Evolutionary conservation across 345 rosid genomes (phyloP), one percentile per base, ranked within the genome.

Genomic region (Clarkia xantiana): DNA sequence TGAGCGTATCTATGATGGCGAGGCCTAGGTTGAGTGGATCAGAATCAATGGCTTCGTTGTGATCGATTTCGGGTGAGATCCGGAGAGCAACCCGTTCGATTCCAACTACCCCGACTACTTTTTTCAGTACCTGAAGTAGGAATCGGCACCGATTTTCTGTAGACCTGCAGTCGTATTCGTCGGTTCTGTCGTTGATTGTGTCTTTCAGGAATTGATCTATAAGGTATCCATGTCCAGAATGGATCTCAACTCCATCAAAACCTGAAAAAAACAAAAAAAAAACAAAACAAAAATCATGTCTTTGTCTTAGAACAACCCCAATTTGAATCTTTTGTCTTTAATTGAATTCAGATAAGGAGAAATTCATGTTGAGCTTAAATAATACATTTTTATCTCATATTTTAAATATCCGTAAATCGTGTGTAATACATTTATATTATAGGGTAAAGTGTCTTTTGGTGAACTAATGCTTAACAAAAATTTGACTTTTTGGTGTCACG

Each of bases 121-220:
- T 47, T 15, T 47, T 40, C 36, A 60, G 4, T 14, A 60, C 46
- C 56, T 60, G 53, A 20, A 51, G 40, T 23, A 53, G 25, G 47
- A 60, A 52, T 46, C 49, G 39, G 42, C 58, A 52, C 20, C 64
- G 18, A 18, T 60, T 53, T n/a, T 52, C 53, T 0, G 25, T 44
- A 12, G 53, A 45, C 15, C 64, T 53, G 36, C 1, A 1, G 1
- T 58, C 64, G 13, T 52, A 60, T 42, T 45, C 34, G 1, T 60
- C 64, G 0, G 29, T 16, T 11, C 58, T 12, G 20, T 60, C 58
- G 16, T 60, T 60, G 46, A 60, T 53, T 6, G 23, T 4, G 12
- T 53, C 58, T 19, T 60, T 60, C 12, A 60, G 18, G 58, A 60
- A 60, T 18, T 60, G 64, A 18, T 60, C 58, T 0, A 60, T 53